These are phyloP conservation scores for Cadophora sp. DNA, from an alignment of 2,329 filamentous ascomycete genomes.

Conservation along the genomic window DNA sequence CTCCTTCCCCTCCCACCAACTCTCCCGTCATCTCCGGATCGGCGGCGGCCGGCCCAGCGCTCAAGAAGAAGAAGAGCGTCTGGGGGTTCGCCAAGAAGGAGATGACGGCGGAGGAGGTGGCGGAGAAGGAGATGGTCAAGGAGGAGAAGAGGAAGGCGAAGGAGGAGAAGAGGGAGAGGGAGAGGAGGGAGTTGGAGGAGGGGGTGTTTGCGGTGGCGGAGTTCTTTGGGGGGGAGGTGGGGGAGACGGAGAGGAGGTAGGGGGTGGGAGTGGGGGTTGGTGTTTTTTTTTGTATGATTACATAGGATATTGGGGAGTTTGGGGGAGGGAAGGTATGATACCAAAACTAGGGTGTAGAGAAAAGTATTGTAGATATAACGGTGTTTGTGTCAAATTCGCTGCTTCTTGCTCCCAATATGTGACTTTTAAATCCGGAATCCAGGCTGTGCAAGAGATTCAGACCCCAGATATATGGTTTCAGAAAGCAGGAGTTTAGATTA, in stretches of 20 bases:
- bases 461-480: too few relatives aligned
- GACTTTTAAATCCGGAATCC: too few relatives aligned
- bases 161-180: neutral
- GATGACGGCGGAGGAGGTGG: neutral
- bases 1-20: neutral
- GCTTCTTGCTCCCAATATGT: neutral
- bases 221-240: neutral
- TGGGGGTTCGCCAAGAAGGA: neutral
- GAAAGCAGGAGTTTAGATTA: too few relatives aligned
- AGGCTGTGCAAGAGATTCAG: too few relatives aligned
- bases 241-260: neutral
- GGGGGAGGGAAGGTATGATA: neutral
- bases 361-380: neutral
- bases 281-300: too few relatives aligned
- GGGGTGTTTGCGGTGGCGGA: neutral
- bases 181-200: neutral
- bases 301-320: neutral
- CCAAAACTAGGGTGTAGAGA: neutral
- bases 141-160: neutral
- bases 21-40: neutral
- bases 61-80: constrained; percentile 7
- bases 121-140: neutral
- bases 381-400: neutral
- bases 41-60: neutral
- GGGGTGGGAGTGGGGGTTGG: neutral